Conservation (phyloP, 1,284 basidiomycete species). For the Cerioporus squamosus region DNA sequence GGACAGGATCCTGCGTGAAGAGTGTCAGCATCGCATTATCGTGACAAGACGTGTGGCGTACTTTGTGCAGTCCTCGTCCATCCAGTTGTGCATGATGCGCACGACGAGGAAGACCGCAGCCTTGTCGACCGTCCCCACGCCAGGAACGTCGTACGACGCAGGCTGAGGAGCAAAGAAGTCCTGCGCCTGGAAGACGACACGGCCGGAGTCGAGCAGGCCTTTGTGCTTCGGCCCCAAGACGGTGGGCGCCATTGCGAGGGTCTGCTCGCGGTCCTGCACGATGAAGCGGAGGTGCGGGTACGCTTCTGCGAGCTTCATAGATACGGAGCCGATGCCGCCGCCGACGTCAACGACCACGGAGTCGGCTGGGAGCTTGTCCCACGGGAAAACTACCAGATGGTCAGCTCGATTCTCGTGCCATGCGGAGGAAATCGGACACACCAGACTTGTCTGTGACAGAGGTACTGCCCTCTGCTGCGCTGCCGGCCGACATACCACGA, state of each 20-base stretch:
- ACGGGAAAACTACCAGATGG: conserved; percentile 57
- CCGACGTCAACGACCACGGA: conserved; percentile 41
- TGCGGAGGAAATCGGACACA: background rate
- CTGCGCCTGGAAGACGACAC: conserved; percentile 17
- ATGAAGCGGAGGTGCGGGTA: conserved; percentile 26
- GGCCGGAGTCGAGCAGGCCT: conserved; percentile 11
- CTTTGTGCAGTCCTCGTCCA: conserved; percentile 13
- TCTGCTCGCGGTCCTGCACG: conserved; percentile 35
- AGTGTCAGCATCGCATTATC: too few species aligned
- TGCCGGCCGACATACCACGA: conserved; percentile 11
- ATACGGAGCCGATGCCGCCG: conserved; percentile 36
- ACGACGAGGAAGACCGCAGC: conserved; percentile 23
- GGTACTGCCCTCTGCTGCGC: conserved; percentile 5
- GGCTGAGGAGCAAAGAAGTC: conserved; percentile 20
- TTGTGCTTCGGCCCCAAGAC: conserved; percentile 21
- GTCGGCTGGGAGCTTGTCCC: conserved; percentile 55
- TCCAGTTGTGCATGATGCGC: conserved; percentile 22
- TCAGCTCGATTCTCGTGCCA: background rate
- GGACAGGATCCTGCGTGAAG: conserved; percentile 5
- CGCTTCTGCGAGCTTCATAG: conserved; percentile 25
- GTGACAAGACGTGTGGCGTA: background rate
- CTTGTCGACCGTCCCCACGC: conserved; percentile 6
- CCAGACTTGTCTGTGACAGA: conserved; percentile 1
- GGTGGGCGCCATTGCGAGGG: conserved; percentile 32
- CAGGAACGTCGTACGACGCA: background rate